Percentiles rank a stretch among this genome's conserved stretches.
Evolutionary conservation across 78 protist species (phyloP).

Genomic region (Corallochytrium limacisporum): DNA sequence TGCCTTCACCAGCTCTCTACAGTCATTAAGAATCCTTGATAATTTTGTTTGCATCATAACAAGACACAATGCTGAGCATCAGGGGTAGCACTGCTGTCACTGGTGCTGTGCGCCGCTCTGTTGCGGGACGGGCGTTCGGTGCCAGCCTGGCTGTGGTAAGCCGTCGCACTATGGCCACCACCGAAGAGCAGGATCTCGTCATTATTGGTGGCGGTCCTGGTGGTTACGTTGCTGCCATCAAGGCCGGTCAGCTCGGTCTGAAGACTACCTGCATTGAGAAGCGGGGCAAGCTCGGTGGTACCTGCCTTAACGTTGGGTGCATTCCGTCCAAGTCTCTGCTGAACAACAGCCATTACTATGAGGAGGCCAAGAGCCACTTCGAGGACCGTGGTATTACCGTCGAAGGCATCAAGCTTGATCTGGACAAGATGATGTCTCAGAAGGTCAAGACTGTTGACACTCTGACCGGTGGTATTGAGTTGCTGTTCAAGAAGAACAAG

Average conservation of each 20-base stretch:
- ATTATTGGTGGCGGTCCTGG: conserved; percentile 99
- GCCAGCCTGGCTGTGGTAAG: too few relatives aligned
- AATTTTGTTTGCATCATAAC: too few relatives aligned
- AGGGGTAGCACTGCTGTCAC: too few relatives aligned
- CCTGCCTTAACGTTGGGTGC: conserved; percentile 99
- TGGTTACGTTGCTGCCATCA: conserved; percentile 99
- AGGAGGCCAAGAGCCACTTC: conserved; percentile 53
- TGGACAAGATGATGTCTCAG: conserved; percentile 54
- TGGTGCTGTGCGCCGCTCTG: too few relatives aligned
- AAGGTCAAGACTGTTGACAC: conserved; percentile 63
- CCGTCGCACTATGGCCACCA: background rate
- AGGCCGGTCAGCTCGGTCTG: conserved; percentile 96
- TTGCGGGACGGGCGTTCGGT: too few relatives aligned
- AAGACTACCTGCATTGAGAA: conserved; percentile 81
- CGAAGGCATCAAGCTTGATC: conserved; percentile 33
- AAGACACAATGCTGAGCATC: too few relatives aligned
- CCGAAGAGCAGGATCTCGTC: conserved; percentile 66
- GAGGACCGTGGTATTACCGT: conserved; percentile 58
- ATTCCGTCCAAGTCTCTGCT: conserved; percentile 98
- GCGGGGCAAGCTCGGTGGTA: conserved; percentile 91
- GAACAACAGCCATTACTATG: conserved; percentile 85
- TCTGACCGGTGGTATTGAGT: conserved; percentile 85
- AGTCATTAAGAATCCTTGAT: too few relatives aligned
- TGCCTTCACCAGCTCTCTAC: too few relatives aligned
- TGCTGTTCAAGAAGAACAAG: conserved; percentile 87